Evolutionary conservation across 2,329 filamentous ascomycete genomes (phyloP), one percentile per base, ranked within the genome.

Genomic region (Venturia effusa): DNA sequence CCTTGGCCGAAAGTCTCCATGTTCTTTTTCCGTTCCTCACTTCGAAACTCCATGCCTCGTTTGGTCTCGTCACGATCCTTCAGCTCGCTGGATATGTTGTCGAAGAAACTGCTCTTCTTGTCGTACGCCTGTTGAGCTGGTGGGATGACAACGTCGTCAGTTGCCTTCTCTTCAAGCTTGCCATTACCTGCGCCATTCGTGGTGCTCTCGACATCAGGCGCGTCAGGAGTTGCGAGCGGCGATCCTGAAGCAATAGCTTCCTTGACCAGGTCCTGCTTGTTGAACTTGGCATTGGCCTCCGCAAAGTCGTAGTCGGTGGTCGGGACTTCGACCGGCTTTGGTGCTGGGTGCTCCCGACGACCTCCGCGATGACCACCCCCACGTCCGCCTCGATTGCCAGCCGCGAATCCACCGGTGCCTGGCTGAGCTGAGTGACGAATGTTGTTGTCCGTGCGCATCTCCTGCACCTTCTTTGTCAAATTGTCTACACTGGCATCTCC

Each of bases 1-100:
- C 92, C 92, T 74, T 97, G 92, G 10, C 94, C 94, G 69, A 99
- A 99, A 0, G 94, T 99, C 78, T 99, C 94, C 72, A 99, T 89
- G 74, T 97, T 97, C 78, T 91, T 92, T 74, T 88, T 91, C 74
- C 96, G 90, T 74, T 97, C 94, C 74, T 97, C 92, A 45, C 87
- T 88, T 63, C 94, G 87, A 86, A 94, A 95, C 74, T 96, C 91
- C 59, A 89, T 86, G 39, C 91, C 92, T 64, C 88, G 88, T n/a
- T 85, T 81, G 45, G 86, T 87, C 66, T 93, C 90, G 61, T 90
- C 86, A 54, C 94, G 86, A 68, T 99, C 94, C 75, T 89, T 95
- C 67, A 90, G 84, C 74, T 99, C 94, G 68, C 90, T 96, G 0
- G 91, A 96, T 68, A 99, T 97, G 75, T 99, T 97, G 77, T 99